Percentiles rank a stretch among this genome's conserved stretches.
phyloP scores from a whole-genome alignment of 768 basidiomycete species.

The Cantharellus anzutake region DNA sequence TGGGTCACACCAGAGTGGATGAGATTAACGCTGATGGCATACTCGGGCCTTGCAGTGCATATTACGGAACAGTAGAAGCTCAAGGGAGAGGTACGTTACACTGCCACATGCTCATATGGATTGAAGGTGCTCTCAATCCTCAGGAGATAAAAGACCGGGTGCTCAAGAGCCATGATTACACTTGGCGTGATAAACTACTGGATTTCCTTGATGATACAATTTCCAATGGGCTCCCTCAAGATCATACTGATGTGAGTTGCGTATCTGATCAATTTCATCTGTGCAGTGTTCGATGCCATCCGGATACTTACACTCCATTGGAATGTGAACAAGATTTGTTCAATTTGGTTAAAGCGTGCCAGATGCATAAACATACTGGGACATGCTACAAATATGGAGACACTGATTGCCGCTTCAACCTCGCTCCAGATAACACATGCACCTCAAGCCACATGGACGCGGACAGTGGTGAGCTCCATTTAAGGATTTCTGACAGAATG shows the following conservation, averaged over 20 bases:
- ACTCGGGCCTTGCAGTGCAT: too few relatives aligned
- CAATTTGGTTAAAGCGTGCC: neutral
- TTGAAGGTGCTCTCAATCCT: too few relatives aligned
- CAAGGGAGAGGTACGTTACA: too few relatives aligned
- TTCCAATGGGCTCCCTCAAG: neutral
- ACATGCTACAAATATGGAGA: constrained; percentile 25
- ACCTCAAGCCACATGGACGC: constrained; percentile 14
- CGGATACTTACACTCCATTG: neutral
- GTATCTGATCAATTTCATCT: neutral
- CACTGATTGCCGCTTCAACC: constrained; percentile 20
- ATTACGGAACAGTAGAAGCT: too few relatives aligned
- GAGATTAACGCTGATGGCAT: too few relatives aligned
- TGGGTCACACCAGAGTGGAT: too few relatives aligned
- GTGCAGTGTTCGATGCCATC: neutral
- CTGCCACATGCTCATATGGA: too few relatives aligned
- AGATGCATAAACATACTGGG: constrained; percentile 12
- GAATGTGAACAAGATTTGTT: neutral
- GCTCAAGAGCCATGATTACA: too few relatives aligned
- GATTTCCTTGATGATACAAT: too few relatives aligned
- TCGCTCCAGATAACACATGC: constrained; percentile 9
- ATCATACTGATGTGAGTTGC: neutral
- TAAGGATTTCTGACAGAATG: constrained; percentile 21
- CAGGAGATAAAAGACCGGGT: too few relatives aligned
- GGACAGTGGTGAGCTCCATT: constrained; percentile 8
- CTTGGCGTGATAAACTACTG: too few relatives aligned